phyloP scores from a whole-genome alignment of 2,329 filamentous ascomycete species.

The Cercospora brassicicola region DNA sequence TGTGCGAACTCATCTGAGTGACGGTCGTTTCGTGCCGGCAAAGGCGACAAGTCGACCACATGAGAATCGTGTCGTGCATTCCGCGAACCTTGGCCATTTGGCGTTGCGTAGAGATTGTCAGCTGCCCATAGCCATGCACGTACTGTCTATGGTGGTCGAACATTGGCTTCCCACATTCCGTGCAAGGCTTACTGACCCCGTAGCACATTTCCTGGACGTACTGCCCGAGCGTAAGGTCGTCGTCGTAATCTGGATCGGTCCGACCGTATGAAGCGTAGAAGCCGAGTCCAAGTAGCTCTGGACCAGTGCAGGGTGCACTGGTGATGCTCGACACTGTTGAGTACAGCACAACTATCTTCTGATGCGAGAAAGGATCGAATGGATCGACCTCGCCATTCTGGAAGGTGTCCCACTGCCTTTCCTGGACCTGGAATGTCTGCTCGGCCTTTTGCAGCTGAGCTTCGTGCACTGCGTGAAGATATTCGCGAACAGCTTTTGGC shows the following conservation, averaged over 20 bases:
- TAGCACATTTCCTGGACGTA: constrained; percentile 90
- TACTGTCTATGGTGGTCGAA: constrained; percentile 93
- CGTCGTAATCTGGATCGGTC: constrained; percentile 65
- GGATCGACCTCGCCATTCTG: constrained; percentile 83
- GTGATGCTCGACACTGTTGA: constrained; percentile 92
- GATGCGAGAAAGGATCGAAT: constrained; percentile 92
- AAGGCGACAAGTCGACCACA: constrained; percentile 96
- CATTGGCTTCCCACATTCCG: constrained; percentile 83
- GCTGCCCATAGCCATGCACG: constrained; percentile 90
- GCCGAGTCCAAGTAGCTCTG: constrained; percentile 82
- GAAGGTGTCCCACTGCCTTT: constrained; percentile 93
- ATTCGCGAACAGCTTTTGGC: constrained; percentile 84
- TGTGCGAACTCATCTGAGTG: constrained; percentile 86
- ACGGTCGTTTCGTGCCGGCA: constrained; percentile 89
- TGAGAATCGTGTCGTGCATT: constrained; percentile 74
- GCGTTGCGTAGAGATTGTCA: constrained; percentile 85
- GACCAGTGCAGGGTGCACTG: constrained; percentile 88
- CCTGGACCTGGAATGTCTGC: constrained; percentile 91
- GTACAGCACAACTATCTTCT: constrained; percentile 92
- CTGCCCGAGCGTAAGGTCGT: constrained; percentile 89
- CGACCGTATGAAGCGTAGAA: constrained; percentile 88
- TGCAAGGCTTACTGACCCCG: constrained; percentile 73
- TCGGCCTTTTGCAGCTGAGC: constrained; percentile 94
- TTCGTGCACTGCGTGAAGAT: constrained; percentile 90
- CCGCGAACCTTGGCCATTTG: constrained; percentile 65